These are phyloP conservation scores for Coemansia javaensis DNA, from an alignment of 192 early-diverging fungal genomes.

Conservation along the genomic window DNA sequence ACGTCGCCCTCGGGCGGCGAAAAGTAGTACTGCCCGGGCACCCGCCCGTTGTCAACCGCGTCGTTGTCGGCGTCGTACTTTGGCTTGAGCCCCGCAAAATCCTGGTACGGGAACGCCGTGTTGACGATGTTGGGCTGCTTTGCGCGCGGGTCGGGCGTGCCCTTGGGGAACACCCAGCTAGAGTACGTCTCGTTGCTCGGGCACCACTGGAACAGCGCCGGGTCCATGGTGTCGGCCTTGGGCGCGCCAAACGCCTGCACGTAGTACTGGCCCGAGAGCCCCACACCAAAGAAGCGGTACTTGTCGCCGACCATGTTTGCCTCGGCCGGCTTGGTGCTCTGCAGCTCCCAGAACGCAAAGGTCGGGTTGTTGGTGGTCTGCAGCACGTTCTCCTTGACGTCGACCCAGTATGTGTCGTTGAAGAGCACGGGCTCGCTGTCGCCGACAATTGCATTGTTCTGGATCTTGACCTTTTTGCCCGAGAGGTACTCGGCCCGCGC, in stretches of 20 bases:
- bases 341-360: slow-evolving; percentile 35
- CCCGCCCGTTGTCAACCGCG: slow-evolving; percentile 15
- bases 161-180: slow-evolving; percentile 41
- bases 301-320: slow-evolving; percentile 7
- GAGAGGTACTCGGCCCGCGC: slow-evolving; percentile 23
- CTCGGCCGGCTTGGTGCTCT: background rate
- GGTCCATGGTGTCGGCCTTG: background rate
- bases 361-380: slow-evolving; percentile 25
- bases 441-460: slow-evolving; percentile 8
- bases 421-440: slow-evolving; percentile 3
- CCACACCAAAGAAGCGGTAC: slow-evolving; percentile 23
- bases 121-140: slow-evolving; percentile 4
- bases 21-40: slow-evolving; percentile 26
- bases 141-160: background rate
- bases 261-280: slow-evolving; percentile 24
- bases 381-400: slow-evolving; percentile 30
- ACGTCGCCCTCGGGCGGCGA: slow-evolving; percentile 19
- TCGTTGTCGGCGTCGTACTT: slow-evolving; percentile 1
- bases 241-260: slow-evolving; percentile 39
- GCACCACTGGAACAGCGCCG: slow-evolving; percentile 18
- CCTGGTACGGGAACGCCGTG: slow-evolving; percentile 18
- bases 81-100: background rate
- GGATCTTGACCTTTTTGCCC: background rate
- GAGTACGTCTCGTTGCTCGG: slow-evolving; percentile 39
- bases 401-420: slow-evolving; percentile 22